Percentiles rank a stretch among this genome's conserved stretches.
Evolutionary conservation across 768 basidiomycete species (phyloP).

Genomic region (Amanita molliuscula): DNA sequence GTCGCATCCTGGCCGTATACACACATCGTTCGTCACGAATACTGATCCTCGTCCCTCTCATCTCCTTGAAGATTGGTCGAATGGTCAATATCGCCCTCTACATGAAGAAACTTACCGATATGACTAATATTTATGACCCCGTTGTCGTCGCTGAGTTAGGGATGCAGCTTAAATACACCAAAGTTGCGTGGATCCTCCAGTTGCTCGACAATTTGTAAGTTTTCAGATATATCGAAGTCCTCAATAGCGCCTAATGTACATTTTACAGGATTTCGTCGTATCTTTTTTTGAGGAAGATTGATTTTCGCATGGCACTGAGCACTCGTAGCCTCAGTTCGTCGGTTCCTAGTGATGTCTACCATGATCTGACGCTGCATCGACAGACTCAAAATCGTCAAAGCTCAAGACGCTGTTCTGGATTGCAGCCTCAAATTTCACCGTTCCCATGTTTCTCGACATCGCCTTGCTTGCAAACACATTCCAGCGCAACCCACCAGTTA

Average conservation of each 20-base stretch:
- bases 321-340: neutral
- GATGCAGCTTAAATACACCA: neutral
- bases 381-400: neutral
- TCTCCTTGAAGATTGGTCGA: neutral
- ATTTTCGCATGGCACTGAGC: neutral
- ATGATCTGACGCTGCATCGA: neutral
- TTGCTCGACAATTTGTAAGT: neutral
- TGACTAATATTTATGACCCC: neutral
- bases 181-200: neutral
- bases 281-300: neutral
- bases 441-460: neutral
- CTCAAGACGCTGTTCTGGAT: slow-evolving; percentile 3
- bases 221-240: neutral
- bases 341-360: neutral
- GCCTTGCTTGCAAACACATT: neutral
- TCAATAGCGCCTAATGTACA: neutral
- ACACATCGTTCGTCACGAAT: neutral
- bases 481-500: neutral
- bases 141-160: neutral
- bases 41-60: neutral
- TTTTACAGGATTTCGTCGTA: neutral
- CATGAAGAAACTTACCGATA: neutral
- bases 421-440: neutral
- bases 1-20: neutral
- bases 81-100: neutral